Evolutionary conservation across 306 rosid genomes (phyloP).

Genomic region (Ceratonia siliqua): DNA sequence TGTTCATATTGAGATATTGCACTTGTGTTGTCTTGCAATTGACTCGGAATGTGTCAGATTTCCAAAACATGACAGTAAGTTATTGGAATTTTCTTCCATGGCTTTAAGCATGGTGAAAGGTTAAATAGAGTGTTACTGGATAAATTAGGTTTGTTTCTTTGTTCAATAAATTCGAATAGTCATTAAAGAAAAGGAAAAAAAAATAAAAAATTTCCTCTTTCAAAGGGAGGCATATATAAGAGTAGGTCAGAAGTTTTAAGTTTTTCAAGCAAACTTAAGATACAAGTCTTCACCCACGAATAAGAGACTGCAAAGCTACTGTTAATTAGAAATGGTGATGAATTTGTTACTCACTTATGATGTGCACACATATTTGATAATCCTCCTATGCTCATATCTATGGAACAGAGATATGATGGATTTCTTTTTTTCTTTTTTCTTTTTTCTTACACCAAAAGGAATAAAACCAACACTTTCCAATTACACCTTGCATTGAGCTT

Average conservation of each 20-base stretch:
- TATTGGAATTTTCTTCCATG: background rate
- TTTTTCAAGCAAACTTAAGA: too few relatives aligned
- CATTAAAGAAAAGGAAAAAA: too few relatives aligned
- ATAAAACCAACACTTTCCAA: background rate
- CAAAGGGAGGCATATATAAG: too few relatives aligned
- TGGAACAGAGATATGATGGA: background rate
- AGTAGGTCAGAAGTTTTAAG: too few relatives aligned
- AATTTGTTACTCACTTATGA: background rate
- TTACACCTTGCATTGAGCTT: conserved; percentile 1
- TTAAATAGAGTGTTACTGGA: too few relatives aligned
- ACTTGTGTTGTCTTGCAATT: background rate
- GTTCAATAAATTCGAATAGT: too few relatives aligned
- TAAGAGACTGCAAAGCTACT: too few relatives aligned
- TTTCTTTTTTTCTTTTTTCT: background rate
- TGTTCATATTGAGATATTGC: background rate
- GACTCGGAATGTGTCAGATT: background rate
- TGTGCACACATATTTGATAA: background rate
- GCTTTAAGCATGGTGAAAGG: background rate
- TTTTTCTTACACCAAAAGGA: background rate
- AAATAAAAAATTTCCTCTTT: too few relatives aligned
- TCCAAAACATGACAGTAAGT: background rate
- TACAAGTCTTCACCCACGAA: too few relatives aligned
- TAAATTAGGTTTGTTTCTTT: too few relatives aligned
- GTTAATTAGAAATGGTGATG: background rate
- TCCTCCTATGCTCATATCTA: background rate